Evolutionary conservation across 2,329 filamentous ascomycete genomes (phyloP).

Genomic region (Sclerotinia sclerotiorum): DNA sequence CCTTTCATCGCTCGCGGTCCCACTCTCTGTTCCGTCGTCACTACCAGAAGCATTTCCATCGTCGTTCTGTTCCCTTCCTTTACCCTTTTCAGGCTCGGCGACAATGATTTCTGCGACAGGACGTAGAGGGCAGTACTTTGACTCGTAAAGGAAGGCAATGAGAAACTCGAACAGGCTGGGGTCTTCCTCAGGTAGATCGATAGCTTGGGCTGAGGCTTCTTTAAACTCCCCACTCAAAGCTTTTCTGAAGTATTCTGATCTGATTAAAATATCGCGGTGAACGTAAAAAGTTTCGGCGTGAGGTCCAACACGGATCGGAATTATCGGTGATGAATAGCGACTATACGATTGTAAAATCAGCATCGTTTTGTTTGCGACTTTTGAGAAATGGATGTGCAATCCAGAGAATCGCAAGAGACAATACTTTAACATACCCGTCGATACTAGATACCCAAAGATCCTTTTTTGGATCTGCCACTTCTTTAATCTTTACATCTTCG

Average conservation of each 20-base stretch:
- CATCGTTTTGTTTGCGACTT: background rate
- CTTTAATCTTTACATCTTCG: conserved; percentile 39
- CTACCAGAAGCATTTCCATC: conserved; percentile 33
- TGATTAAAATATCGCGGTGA: conserved; percentile 49
- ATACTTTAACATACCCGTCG: conserved; percentile 46
- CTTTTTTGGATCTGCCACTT: conserved; percentile 45
- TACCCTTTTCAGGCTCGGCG: conserved; percentile 42
- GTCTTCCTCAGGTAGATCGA: conserved; percentile 53
- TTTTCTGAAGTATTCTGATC: conserved; percentile 50
- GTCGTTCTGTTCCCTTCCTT: conserved; percentile 46
- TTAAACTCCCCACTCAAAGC: conserved; percentile 50
- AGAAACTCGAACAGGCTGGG: conserved; percentile 53
- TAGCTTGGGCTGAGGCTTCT: conserved; percentile 48
- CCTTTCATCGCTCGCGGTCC: conserved; percentile 43
- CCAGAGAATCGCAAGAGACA: background rate
- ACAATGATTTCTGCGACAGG: conserved; percentile 42
- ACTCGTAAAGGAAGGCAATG: conserved; percentile 52
- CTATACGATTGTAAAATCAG: conserved; percentile 32
- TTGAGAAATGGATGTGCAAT: background rate
- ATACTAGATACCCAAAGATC: conserved; percentile 52
- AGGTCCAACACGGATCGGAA: conserved; percentile 49
- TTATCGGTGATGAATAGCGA: conserved; percentile 48
- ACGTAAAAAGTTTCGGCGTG: conserved; percentile 50
- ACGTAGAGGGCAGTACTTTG: conserved; percentile 48
- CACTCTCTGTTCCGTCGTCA: conserved; percentile 40